Base-by-base conservation (phyloP, 768 basidiomycete genomes). In the Leccinum ochraceum region DNA sequence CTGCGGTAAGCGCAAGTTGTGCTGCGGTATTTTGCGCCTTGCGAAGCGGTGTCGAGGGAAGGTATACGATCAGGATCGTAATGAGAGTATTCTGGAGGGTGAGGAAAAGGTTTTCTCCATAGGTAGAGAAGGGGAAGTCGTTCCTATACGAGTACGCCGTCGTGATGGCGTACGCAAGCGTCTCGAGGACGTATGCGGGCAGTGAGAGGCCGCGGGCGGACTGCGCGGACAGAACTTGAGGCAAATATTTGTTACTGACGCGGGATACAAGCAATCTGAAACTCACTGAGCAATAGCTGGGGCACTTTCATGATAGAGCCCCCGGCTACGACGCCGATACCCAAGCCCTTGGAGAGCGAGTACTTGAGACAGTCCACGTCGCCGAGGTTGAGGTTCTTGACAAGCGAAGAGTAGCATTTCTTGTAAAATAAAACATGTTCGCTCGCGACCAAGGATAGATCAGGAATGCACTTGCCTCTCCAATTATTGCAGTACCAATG, bases 241-340 rank as follows among this genome's bases (percentile, higher is more conserved):
- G 49, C 49, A 6, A 13, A 52, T 7, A 44, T 67, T 22, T 65
- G 55, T 16, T 36, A 34, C 10, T 0, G 55, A 20, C 13, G 17
- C 6, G 14, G 22, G 2, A 26, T 6, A 28, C 16, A 4, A 26
- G 46, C 44, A n/a, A 61, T 24, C 36, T 11, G 36, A 8, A 13
- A 57, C 90, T 69, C 66, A 92, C 92, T 92, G 57, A 94, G 82
- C 30, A 92, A 67, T n/a, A 97, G 79, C 72, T 98, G 96, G 1
- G 96, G 96, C 3, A 98, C 84, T 76, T 99, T 99, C 87, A 99
- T 91, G 63, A 99, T 92, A 3, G 89, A 87, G 0, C 95, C 95
- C 46, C 92, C 96, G 1, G 91, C 79, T 48, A 98, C 95, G 54
- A 98, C 95, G 0, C 89, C 96, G 16, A 99, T 76, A 0, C 97